Percentiles rank a stretch among this genome's conserved stretches.
Conservation (phyloP, 164 flowering plant species). For the Dillenia suffruticosa region DNA sequence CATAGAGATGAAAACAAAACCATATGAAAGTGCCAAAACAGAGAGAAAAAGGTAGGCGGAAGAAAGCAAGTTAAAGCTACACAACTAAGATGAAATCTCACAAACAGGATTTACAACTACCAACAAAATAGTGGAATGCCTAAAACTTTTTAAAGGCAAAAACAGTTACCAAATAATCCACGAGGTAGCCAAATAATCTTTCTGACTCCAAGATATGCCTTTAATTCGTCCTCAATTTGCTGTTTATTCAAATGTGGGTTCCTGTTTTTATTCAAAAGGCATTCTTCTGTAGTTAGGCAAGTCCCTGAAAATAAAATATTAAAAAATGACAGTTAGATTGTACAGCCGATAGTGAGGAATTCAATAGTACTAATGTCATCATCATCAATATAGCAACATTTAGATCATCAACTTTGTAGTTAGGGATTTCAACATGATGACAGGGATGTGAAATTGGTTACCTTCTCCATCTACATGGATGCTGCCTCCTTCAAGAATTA, state of each 20-base stretch:
- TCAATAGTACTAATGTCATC: no score
- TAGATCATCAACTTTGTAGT: no score
- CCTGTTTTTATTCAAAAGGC: slow-evolving; percentile 83
- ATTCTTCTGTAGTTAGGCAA: slow-evolving; percentile 95
- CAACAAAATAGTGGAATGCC: neutral
- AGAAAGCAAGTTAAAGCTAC: no score
- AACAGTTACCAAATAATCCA: slow-evolving; percentile 66
- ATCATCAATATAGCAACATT: no score
- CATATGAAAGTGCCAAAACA: no score
- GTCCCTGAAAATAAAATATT: slow-evolving; percentile 56
- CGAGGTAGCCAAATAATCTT: slow-evolving; percentile 91
- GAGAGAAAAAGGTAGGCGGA: no score
- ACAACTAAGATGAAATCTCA: no score
- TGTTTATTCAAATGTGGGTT: slow-evolving; percentile 67
- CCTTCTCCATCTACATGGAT: slow-evolving; percentile 99
- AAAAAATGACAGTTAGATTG: neutral
- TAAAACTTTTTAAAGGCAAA: neutral
- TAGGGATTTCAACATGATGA: no score
- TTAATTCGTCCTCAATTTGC: slow-evolving; percentile 76
- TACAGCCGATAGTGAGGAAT: no score
- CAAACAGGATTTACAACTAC: neutral
- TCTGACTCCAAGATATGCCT: slow-evolving; percentile 77
- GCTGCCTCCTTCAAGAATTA: slow-evolving; percentile 97
- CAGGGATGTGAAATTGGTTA: slow-evolving; percentile 3
- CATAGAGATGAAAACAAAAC: neutral